Percentiles rank a stretch among this genome's conserved stretches.
Evolutionary conservation across 225 moss, liverwort and hornwort genomes (phyloP).

Genomic region (Bryum argenteum): DNA sequence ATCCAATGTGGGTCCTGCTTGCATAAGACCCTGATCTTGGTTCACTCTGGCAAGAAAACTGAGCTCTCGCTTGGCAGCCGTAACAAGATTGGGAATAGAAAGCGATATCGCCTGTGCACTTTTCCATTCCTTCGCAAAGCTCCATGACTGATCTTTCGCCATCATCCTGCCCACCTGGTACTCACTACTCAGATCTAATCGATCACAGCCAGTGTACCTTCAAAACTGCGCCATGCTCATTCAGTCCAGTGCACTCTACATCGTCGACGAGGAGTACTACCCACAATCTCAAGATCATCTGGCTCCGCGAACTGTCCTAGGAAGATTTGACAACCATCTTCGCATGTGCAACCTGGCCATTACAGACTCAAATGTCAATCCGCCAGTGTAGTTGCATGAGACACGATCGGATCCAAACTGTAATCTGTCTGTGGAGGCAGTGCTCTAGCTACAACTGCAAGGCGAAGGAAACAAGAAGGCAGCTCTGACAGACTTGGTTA

Average conservation of each 20-base stretch:
- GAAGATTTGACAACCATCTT: too few species aligned
- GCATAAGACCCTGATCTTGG: constrained; percentile 41
- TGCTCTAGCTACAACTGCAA: background rate
- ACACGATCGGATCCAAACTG: constrained; percentile 7
- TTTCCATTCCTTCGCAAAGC: constrained; percentile 41
- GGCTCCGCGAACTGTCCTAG: too few species aligned
- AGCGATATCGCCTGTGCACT: constrained; percentile 46
- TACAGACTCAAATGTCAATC: too few species aligned
- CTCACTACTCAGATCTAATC: background rate
- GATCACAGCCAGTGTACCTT: background rate
- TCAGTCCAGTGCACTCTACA: too few species aligned
- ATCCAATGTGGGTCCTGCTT: constrained; percentile 39
- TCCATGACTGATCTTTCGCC: constrained; percentile 27
- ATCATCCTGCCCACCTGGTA: too few species aligned
- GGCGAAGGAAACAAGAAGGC: background rate
- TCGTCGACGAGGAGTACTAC: too few species aligned
- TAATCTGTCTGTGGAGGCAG: too few species aligned
- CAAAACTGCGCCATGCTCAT: too few species aligned
- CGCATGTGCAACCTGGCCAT: too few species aligned
- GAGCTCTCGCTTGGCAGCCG: constrained; percentile 45
- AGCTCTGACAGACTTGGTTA: background rate
- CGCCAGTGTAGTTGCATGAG: too few species aligned
- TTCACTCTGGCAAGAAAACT: constrained; percentile 45
- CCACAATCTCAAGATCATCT: too few species aligned
- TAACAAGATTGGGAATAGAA: constrained; percentile 39